A percentile compares a stretch with the other conserved stretches of the same genome.
phyloP scores from a whole-genome alignment of 148 eudicot species.

The Suaeda aralocaspica region DNA sequence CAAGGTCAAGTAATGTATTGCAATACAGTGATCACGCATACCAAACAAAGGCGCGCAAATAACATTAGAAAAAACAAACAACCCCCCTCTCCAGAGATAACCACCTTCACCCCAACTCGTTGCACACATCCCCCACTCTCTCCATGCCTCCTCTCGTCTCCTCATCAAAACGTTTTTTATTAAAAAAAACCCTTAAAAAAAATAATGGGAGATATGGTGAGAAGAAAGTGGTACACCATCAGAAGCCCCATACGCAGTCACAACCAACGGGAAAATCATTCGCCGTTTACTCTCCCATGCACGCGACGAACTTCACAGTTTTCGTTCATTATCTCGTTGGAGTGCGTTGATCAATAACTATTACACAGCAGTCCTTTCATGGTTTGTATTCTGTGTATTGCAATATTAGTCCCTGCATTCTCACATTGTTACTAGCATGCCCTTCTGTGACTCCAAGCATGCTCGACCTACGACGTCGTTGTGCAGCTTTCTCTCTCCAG shows the following conservation, averaged over 20 bases:
- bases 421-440: conserved; percentile 75
- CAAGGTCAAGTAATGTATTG: no score
- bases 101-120: neutral
- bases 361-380: conserved; percentile 44
- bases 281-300: conserved; percentile 46
- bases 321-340: conserved; percentile 68
- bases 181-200: neutral
- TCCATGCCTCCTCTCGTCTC: neutral
- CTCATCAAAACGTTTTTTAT: neutral
- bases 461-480: conserved; percentile 63
- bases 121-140: neutral
- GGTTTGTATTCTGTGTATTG: conserved; percentile 53
- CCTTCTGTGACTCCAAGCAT: conserved; percentile 56
- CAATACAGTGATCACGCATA: no score
- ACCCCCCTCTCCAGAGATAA: neutral
- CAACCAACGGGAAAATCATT: conserved; percentile 11
- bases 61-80: no score
- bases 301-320: conserved; percentile 55
- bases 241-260: conserved; percentile 14
- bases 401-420: conserved; percentile 52
- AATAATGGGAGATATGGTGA: conserved; percentile 12
- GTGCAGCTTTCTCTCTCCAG: conserved; percentile 72
- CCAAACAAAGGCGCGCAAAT: no score
- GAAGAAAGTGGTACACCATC: conserved; percentile 20
- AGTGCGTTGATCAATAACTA: conserved; percentile 77